These are phyloP conservation scores for Globisporangium irregulare DNA, from an alignment of 352 stramenopile species.

Conservation along the genomic window DNA sequence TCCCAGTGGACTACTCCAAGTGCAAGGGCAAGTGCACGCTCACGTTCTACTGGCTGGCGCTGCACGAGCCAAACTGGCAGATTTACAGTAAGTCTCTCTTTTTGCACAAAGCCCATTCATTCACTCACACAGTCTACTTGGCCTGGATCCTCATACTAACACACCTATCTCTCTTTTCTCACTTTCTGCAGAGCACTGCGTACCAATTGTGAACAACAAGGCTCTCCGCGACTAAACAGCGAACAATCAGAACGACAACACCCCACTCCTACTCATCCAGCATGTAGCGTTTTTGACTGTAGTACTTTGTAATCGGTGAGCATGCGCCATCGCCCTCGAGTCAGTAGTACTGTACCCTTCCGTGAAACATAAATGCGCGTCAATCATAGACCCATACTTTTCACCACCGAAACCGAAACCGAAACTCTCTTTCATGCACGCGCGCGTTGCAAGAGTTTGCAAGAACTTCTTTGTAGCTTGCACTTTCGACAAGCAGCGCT, in stretches of 20 bases:
- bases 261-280: not conserved
- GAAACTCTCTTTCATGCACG: not conserved
- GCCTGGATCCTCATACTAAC: not conserved
- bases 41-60: constrained; percentile 58
- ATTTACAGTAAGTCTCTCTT: constrained; percentile 27
- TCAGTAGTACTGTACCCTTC: not conserved
- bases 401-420: not conserved
- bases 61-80: constrained; percentile 52
- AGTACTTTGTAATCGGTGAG: not conserved
- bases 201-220: constrained; percentile 24
- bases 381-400: not conserved
- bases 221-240: not conserved
- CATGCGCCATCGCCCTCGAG: not conserved
- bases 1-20: constrained; percentile 47
- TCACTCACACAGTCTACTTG: no score
- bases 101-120: no score
- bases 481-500: no score
- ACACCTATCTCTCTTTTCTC: not conserved
- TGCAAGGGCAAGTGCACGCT: constrained; percentile 49
- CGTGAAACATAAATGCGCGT: not conserved
- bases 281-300: not conserved
- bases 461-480: no score
- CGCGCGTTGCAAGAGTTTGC: no score
- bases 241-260: not conserved
- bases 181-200: constrained; percentile 29